Evolutionary conservation across 768 basidiomycete species (phyloP), one percentile per base, ranked within the genome.

Genomic region (Saitozyma sp.): DNA sequence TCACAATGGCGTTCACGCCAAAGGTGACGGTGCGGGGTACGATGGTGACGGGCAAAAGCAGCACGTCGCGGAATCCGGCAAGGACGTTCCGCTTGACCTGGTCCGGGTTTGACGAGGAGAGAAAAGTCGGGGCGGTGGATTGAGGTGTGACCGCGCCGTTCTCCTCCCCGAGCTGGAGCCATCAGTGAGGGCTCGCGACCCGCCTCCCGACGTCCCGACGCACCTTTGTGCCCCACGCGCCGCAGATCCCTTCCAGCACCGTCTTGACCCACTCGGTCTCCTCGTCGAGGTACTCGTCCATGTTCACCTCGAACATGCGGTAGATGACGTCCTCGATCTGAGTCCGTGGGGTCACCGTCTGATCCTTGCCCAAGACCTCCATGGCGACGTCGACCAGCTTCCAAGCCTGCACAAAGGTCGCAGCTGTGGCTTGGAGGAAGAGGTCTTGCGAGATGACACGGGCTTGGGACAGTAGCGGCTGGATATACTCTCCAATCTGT

Each of bases 251-350:
- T 40, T 91, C 89, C 59, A 96, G 86, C 0, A 84, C 81, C 6
- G 83, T 84, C 71, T 92, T 92, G 54, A 91, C 83, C 62, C 84
- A 85, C 61, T 96, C 94, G 6, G 89, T 84, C 77, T 99, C 95
- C 74, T 97, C 92, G 63, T 92, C 89, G 2, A 98, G 87, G 71
- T 98, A 98, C 73, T 97, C 94, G 74, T 96, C 94, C 91, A 98
- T 96, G 77, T 94, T 90, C 9, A 85, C 82, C 78, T 98, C 94
- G 69, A 97, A 98, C 92, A 97, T 96, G 51, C 84, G 85, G 77
- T 91, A 95, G 11, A 92, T 94, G 69, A 64, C 13, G 76, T 95
- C 91, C 75, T 96, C 91, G 5, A 89, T 80, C 14, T 79, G 40
- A 1, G 62, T 66, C 39, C 59, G 57, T 2, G 60, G 42, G 43